Base-by-base conservation (phyloP, 108 stramenopile genomes). In the Bacterosira constricta region DNA sequence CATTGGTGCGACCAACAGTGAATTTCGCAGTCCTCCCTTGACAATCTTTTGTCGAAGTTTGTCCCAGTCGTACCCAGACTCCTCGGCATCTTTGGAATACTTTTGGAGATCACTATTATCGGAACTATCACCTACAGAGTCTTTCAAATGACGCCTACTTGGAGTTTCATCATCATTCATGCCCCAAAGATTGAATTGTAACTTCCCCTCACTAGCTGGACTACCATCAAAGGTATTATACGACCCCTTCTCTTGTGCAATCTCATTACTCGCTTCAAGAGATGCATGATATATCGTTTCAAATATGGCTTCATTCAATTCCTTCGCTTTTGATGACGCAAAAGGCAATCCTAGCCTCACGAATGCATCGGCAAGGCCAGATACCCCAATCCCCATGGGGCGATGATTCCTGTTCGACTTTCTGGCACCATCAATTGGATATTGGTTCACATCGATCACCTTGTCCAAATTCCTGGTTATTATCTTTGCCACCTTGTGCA, bases 201-300 rank as follows among this genome's bases (percentile, higher is more conserved):
- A 75, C 51, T 90, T 67, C 30, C 98, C 98, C 54, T 91, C 63
- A 58, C 91, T 94, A 20, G 96, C 88, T 10, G 98, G 98, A 56
- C 93, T 95, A 3, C 95, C 97, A 6, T 52, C 75, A 77, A 96
- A 99, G 4, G 93, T 88, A 32, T 87, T 82, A 78, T 99, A 98
- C 4, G 88, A 51, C 0, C 97, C 98, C 17, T 94, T 66, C 78
- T 79, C 70, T 58, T 81, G 77, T 8, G 98, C 97, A 42, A 97
- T 76, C 80, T 99, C 98, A 21, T 80, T 66, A 61, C 96, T 96
- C 21, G 96, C 97, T 79, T 97, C 95, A 12, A 97, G 63, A 11
- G 97, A 88, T 3, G 92, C 96, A 84, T 96, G 94, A 70, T 97
- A 99, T 10, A 98, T 97, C 36, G 97, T 97, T 79, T 97, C 96